Base-by-base conservation (phyloP, 441 rosid species). In the Adansonia madagascariensis region DNA sequence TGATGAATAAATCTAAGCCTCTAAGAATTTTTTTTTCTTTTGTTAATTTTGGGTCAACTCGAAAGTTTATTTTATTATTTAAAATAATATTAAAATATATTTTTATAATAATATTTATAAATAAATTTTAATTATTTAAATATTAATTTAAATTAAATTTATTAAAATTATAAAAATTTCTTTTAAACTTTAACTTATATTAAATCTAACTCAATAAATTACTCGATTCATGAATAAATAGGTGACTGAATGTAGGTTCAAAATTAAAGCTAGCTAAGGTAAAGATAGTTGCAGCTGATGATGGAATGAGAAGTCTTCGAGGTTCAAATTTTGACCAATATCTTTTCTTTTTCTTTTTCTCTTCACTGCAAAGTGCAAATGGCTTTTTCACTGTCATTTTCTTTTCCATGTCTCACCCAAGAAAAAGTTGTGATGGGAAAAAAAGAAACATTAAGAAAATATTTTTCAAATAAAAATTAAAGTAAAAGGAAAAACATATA, bases 251-350 rank as follows among this genome's bases (percentile, higher is more conserved):
- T 1, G 24, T 8, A 59, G 1, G 31, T 70, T 31, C 41, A 73
- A 78, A 61, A 72, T 60, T 71, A 68, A 73, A 68, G 72, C 39
- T 31, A 31, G 0, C 39, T 31, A 31, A 31, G 39, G 4, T 87
- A 86, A 88, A 88, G 89, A 87, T 47, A 81, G 89, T 77, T 56
- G 88, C 77, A 83, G 86, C 76, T 84, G 90, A 87, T 82, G 89
- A 84, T 87, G 89, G 88, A 31, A 82, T 80, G 85, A 84, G 82
- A 85, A 85, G 88, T 85, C 83, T 87, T 86, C 83, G 86, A 88
- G 91, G 89, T 84, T 90, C 83, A 82, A 86, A 88, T 87, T 86
- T 92, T 86, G 90, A 90, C 93, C 93, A 83, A 31, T 31, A 31
- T 82, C 88, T 84, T 87, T 85, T 83, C 77, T 70, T 86, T 84